Base-by-base conservation (phyloP, 176 grass and related monocot species). In the Alopecurus myosuroides region DNA sequence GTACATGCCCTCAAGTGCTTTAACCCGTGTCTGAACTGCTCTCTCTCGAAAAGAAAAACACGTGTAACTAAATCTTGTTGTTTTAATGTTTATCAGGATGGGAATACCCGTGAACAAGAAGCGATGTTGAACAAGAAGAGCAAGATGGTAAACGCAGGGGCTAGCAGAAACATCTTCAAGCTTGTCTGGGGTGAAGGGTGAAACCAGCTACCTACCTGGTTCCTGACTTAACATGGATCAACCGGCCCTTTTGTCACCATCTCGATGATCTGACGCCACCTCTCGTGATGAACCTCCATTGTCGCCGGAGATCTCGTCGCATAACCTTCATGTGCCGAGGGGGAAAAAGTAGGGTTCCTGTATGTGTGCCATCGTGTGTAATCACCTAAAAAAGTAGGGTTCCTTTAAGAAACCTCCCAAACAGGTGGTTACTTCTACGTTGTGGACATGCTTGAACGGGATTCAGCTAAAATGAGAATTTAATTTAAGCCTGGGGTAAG, bases 141-240 rank as follows among this genome's bases (percentile, higher is more conserved):
- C 78, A 84, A 77, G 30, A 73, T 77, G 41, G 73, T 99, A 41
- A 87, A 88, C 49, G n/a, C 70, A 26, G 78, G 77, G 44, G 93
- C 91, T 37, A 94, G 93, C 86, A 90, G 56, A 90, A 99, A 94
- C 28, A 96, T 96, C 75, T 99, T 94, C 66, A 88, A 91, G 75
- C 86, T 96, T 74, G 46, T 98, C 19, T 96, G 93, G 90, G 78
- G 68, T 20, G 80, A 75, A 53, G 67, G 30, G 61, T 36, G 40
- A 84, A 76, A 53, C 18, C 6, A 56, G 53, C 25, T 29, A 44
- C 37, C 10, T 42, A 46, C 18, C 19, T 22, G 37, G 25, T 87
- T 84, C 44, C 5, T 8, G 48, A 23, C 49, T 25, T 33, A 56
- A 34, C 71, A 12, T 75, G 19, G 58, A 40, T 20, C 45, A 31